Percentiles rank a stretch among this genome's conserved stretches.
Evolutionary conservation across 768 basidiomycete species (phyloP).

Genomic region (Crucibulum laeve): DNA sequence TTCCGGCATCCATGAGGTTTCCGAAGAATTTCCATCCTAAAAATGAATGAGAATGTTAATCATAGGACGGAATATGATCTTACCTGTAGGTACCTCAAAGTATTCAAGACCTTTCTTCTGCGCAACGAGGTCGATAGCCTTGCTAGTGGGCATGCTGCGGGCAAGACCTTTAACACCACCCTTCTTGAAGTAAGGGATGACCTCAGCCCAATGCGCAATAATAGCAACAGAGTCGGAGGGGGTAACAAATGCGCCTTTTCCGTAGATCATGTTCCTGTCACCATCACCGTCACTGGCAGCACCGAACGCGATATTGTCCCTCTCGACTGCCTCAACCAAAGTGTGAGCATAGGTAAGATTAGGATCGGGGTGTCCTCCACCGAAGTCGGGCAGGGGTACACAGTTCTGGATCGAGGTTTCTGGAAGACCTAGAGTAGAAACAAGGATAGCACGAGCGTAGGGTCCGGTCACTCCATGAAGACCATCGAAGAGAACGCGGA

Average conservation of each 20-base stretch:
- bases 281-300: slow-evolving; percentile 98
- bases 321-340: slow-evolving; percentile 90
- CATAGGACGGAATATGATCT: slow-evolving; percentile 12
- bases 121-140: slow-evolving; percentile 94
- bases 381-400: slow-evolving; percentile 89
- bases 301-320: slow-evolving; percentile 82
- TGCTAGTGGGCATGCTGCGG: slow-evolving; percentile 95
- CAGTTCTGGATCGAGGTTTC: slow-evolving; percentile 86
- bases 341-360: slow-evolving; percentile 96
- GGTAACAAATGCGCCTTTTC: slow-evolving; percentile 95
- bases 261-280: slow-evolving; percentile 99
- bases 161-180: slow-evolving; percentile 94
- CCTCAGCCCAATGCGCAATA: slow-evolving; percentile 95
- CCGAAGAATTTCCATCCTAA: slow-evolving; percentile 99
- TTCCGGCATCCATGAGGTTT: slow-evolving; percentile 98
- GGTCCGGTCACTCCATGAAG: slow-evolving; percentile 97
- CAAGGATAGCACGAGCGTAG: slow-evolving; percentile 85
- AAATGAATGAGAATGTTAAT: not conserved
- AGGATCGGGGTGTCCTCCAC: slow-evolving; percentile 96
- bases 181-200: slow-evolving; percentile 89
- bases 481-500: slow-evolving; percentile 92
- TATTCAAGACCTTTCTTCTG: slow-evolving; percentile 89
- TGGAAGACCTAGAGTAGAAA: slow-evolving; percentile 78
- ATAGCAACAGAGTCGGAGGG: slow-evolving; percentile 97
- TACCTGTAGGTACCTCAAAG: slow-evolving; percentile 96